phyloP scores from a whole-genome alignment of 169 alveolate species.

The Eimeria brunetti region DNA sequence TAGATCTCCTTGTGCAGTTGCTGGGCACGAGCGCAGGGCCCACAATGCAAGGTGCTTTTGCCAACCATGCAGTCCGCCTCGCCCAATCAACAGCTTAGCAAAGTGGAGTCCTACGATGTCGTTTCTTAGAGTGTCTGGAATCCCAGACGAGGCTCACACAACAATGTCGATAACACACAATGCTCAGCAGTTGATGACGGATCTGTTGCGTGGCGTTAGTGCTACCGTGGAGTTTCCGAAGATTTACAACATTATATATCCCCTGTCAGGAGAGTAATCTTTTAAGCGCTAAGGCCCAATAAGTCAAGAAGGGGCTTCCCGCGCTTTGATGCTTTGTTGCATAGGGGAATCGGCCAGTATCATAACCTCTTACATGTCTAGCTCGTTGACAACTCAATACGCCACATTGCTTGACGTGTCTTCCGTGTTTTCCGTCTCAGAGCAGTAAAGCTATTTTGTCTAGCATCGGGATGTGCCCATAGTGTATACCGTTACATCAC shows the following conservation, averaged over 20 bases:
- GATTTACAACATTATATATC: not conserved
- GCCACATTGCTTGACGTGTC: not conserved
- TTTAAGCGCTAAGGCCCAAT: not conserved
- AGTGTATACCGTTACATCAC: not conserved
- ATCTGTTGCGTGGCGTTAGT: not conserved
- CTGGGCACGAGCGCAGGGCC: not conserved
- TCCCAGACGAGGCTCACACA: not conserved
- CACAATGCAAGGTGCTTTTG: not conserved
- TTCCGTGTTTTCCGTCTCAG: not conserved
- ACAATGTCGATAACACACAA: not conserved
- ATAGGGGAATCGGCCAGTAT: not conserved
- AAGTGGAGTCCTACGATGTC: not conserved
- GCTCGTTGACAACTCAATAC: not conserved
- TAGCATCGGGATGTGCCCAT: too few relatives aligned
- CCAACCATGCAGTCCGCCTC: not conserved
- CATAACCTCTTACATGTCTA: not conserved
- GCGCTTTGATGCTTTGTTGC: not conserved
- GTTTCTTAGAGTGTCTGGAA: not conserved
- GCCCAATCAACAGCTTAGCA: not conserved
- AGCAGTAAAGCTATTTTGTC: not conserved
- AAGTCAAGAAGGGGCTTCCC: not conserved
- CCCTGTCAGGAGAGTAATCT: not conserved
- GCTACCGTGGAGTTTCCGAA: not conserved
- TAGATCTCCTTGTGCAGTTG: not conserved
- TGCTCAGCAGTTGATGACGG: not conserved